Percentiles rank a stretch among this genome's conserved stretches.
These are phyloP conservation scores for Piromyces finnis DNA, from an alignment of 192 early-diverging fungal genomes.

Conservation along the genomic window DNA sequence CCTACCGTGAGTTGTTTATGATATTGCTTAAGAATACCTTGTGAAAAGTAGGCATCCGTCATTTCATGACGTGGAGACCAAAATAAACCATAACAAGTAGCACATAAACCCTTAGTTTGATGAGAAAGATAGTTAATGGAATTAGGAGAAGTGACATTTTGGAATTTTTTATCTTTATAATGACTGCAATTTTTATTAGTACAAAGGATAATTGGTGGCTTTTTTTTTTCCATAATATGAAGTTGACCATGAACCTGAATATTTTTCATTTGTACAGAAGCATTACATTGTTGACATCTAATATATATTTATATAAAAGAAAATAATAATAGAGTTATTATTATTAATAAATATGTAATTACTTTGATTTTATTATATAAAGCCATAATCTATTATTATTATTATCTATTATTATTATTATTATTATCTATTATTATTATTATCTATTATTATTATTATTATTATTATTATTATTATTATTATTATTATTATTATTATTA, in stretches of 20 bases:
- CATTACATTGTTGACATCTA: constrained; percentile 32
- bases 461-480: too few species aligned
- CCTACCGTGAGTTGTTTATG: constrained; percentile 63
- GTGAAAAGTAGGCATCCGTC: constrained; percentile 3
- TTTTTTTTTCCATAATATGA: constrained; percentile 44
- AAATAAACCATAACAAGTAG: constrained; percentile 62
- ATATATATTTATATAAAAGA: not conserved
- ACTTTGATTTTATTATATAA: too few species aligned
- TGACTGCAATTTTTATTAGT: constrained; percentile 53
- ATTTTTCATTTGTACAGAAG: constrained; percentile 58
- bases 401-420: too few species aligned
- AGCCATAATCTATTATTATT: too few species aligned
- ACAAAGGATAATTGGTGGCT: constrained; percentile 35
- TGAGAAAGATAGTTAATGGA: not conserved
- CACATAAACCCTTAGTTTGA: constrained; percentile 28
- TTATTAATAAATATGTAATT: too few species aligned
- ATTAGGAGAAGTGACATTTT: not conserved
- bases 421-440: too few species aligned
- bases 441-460: too few species aligned
- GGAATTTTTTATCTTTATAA: constrained; percentile 12
- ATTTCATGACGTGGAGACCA: constrained; percentile 55
- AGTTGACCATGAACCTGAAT: constrained; percentile 51
- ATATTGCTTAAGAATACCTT: constrained; percentile 48
- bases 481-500: too few species aligned
- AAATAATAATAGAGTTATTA: not conserved